phyloP scores from a whole-genome alignment of 2,329 filamentous ascomycete species.

The Pseudonectria buxi region DNA sequence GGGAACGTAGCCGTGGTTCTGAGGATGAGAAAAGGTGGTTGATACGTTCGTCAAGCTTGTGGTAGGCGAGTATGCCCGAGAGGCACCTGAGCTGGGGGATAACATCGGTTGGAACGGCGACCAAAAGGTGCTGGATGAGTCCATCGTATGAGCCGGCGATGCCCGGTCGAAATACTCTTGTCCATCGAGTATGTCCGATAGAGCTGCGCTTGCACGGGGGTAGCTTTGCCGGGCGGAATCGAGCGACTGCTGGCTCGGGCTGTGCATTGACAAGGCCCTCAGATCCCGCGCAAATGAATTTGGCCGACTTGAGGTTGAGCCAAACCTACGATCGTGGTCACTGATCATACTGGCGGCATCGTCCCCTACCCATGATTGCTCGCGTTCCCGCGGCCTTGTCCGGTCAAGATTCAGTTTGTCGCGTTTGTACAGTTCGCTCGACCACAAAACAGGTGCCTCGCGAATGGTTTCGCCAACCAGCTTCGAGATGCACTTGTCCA shows the following conservation, averaged over 20 bases:
- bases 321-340: slow-evolving; percentile 46
- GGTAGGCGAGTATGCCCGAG: slow-evolving; percentile 54
- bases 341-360: slow-evolving; percentile 49
- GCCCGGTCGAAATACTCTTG: slow-evolving; percentile 64
- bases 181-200: slow-evolving; percentile 61
- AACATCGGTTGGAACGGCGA: slow-evolving; percentile 71
- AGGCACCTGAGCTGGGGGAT: slow-evolving; percentile 54
- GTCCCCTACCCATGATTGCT: slow-evolving; percentile 40
- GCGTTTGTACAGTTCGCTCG: slow-evolving; percentile 77
- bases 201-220: slow-evolving; percentile 48
- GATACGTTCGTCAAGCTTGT: slow-evolving; percentile 55
- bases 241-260: slow-evolving; percentile 62
- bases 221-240: slow-evolving; percentile 60
- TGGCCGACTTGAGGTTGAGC: slow-evolving; percentile 36
- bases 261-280: slow-evolving; percentile 52
- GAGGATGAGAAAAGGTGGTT: slow-evolving; percentile 38
- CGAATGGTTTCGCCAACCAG: slow-evolving; percentile 77
- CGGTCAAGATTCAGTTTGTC: slow-evolving; percentile 60
- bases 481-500: slow-evolving; percentile 78
- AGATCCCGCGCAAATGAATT: slow-evolving; percentile 51
- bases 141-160: slow-evolving; percentile 64
- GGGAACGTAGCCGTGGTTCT: slow-evolving; percentile 34
- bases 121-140: slow-evolving; percentile 79
- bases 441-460: slow-evolving; percentile 85
- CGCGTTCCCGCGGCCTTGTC: slow-evolving; percentile 36